Base-by-base conservation (phyloP, 345 rosid species). In the Populus davidiana region DNA sequence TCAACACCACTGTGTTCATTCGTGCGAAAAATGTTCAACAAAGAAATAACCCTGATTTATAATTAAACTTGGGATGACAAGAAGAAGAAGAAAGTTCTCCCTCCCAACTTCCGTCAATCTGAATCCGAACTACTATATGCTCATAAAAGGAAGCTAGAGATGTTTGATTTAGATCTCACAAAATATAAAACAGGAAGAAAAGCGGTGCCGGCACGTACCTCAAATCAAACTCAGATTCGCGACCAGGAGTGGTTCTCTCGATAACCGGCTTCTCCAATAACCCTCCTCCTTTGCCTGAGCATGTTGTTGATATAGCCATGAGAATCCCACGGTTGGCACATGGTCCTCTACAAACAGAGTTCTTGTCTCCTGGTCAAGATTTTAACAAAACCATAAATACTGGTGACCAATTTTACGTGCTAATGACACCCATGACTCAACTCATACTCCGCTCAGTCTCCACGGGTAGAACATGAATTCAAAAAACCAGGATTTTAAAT, bases 181-280 rank as follows among this genome's bases (percentile, higher is more conserved):
- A 73, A 43, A 14, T 8, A 21, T 18, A 38, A 35, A 52, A 5
- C 17, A 65, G 47, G 27, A 0, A 38, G 43, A 29, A 20, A 76
- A 54, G 44, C 8, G 44, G 25, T 5, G 59, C 3, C 14, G 64
- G 38, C 23, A 4, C 43, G 31, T 47, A 90, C 97, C 90, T 91
- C 81, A 92, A 76, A 84, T 91, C 94, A 76, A 88, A 88, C 86
- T 92, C 93, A 67, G 94, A 88, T 80, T 89, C 92, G 61, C 90
- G 97, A 75, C 89, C 92, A 73, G 94, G 94, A 52, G 86, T 80
- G 54, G 91, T 87, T 87, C 79, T 90, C 83, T 91, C 93, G 77
- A 84, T 89, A 62, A 89, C 77, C 14, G 94, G 97, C 78, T 85
- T 92, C 73, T 90, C 97, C 82, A 92, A 81, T 4, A 92, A 75